Evolutionary conservation across 2,329 filamentous ascomycete species (phyloP).

Genomic region (Colletotrichum godetiae): DNA sequence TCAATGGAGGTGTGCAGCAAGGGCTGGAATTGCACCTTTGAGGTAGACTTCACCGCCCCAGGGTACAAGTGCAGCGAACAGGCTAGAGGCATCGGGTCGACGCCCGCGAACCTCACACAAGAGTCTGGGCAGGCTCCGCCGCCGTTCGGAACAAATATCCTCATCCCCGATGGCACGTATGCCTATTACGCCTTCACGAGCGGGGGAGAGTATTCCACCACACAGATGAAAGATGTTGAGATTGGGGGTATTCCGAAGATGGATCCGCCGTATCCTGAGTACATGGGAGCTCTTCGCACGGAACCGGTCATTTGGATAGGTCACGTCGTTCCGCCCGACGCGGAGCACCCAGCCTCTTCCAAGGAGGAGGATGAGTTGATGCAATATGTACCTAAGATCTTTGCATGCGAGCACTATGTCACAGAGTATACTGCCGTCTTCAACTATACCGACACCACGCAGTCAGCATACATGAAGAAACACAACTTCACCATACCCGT

Average conservation of each 20-base stretch:
- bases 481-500: conserved; percentile 40
- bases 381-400: conserved; percentile 45
- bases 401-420: conserved; percentile 50
- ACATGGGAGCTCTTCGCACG: conserved; percentile 47
- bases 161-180: conserved; percentile 43
- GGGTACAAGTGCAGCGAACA: conserved; percentile 49
- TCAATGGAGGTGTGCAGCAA: conserved; percentile 45
- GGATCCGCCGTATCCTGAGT: conserved; percentile 38
- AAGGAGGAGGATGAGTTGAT: conserved; percentile 39
- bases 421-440: conserved; percentile 46
- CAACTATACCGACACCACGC: conserved; percentile 41
- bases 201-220: conserved; percentile 43
- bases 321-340: conserved; percentile 38
- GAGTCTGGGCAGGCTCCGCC: conserved; percentile 39
- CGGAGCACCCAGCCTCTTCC: conserved; percentile 32
- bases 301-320: conserved; percentile 52
- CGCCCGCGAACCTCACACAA: conserved; percentile 38
- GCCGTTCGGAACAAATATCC: conserved; percentile 43
- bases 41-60: conserved; percentile 46
- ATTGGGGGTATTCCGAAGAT: conserved; percentile 43
- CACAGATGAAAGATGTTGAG: conserved; percentile 39
- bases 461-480: conserved; percentile 40
- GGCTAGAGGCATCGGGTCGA: conserved; percentile 42
- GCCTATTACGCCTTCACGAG: conserved; percentile 46
- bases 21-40: conserved; percentile 50